phyloP scores from a whole-genome alignment of 164 flowering plant genomes.

The Taxillus chinensis region DNA sequence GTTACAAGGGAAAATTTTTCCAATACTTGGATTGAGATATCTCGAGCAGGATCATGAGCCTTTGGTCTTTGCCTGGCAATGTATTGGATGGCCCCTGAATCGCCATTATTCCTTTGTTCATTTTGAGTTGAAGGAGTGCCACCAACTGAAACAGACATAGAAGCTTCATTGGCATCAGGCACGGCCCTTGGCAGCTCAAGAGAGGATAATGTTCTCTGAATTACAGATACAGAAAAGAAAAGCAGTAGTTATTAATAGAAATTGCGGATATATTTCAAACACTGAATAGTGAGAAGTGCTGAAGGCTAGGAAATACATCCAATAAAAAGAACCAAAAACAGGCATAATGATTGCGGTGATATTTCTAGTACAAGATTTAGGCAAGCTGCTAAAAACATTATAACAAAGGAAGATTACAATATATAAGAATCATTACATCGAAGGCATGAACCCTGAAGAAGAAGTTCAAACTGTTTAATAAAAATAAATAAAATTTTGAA shows the following conservation, averaged over 20 bases:
- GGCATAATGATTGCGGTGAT: no score
- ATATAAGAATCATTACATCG: no score
- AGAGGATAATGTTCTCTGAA: constrained; percentile 84
- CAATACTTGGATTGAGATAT: constrained; percentile 81
- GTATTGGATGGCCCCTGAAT: constrained; percentile 23
- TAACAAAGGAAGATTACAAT: no score
- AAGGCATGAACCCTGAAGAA: no score
- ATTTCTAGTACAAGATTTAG: no score
- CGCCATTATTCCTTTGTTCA: constrained; percentile 25
- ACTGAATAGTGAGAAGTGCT: no score
- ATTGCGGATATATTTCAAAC: no score
- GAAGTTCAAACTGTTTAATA: no score
- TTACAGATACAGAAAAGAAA: constrained; percentile 6
- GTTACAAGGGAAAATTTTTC: constrained; percentile 98
- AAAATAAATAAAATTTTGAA: no score
- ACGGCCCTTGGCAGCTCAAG: constrained; percentile 88
- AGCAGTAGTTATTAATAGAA: not conserved
- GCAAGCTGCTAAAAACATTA: no score
- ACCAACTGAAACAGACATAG: constrained; percentile 20
- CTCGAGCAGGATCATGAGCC: constrained; percentile 83
- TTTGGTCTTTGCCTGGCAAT: constrained; percentile 48
- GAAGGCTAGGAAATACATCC: no score
- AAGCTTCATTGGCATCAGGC: constrained; percentile 49
- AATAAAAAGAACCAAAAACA: no score
- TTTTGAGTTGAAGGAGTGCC: constrained; percentile 33